Percentiles rank a stretch among this genome's conserved stretches.
Conservation (phyloP, 2,329 filamentous ascomycete species). For the Corinectria fuckeliana region DNA sequence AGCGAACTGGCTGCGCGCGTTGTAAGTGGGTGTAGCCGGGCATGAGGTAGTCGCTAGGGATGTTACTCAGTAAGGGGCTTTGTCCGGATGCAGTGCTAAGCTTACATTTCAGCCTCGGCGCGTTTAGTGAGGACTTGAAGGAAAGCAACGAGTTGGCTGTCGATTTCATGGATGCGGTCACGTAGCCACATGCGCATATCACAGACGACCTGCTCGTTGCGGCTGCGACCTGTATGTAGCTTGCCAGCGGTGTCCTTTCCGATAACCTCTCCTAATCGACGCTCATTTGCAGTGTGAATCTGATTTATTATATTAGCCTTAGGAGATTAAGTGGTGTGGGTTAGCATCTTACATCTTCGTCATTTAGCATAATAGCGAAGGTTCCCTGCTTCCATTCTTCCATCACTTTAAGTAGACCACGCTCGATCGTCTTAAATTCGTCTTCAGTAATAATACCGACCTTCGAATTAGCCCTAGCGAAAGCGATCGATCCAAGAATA, state of each 20-base stretch:
- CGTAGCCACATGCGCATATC: slow-evolving; percentile 73
- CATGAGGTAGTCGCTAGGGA: slow-evolving; percentile 70
- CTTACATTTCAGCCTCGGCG: slow-evolving; percentile 45
- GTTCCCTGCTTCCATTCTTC: slow-evolving; percentile 59
- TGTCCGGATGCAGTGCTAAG: slow-evolving; percentile 20
- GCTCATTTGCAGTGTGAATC: slow-evolving; percentile 62
- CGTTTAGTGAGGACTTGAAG: slow-evolving; percentile 31
- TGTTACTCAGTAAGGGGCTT: slow-evolving; percentile 30
- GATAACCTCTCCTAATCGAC: slow-evolving; percentile 69
- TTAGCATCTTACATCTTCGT: slow-evolving; percentile 49
- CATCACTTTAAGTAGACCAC: slow-evolving; percentile 66
- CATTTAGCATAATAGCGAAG: slow-evolving; percentile 59
- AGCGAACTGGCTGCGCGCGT: slow-evolving; percentile 79
- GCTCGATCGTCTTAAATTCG: slow-evolving; percentile 78
- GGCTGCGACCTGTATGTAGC: slow-evolving; percentile 72
- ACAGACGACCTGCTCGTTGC: slow-evolving; percentile 77
- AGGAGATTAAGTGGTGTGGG: slow-evolving; percentile 42
- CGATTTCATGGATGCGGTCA: slow-evolving; percentile 33
- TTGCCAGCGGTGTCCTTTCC: slow-evolving; percentile 74
- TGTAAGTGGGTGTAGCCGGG: slow-evolving; percentile 90
- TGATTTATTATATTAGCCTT: background rate
- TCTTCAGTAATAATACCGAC: slow-evolving; percentile 73
- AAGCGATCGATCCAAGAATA: slow-evolving; percentile 80
- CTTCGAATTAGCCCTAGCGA: slow-evolving; percentile 79
- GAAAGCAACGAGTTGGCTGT: slow-evolving; percentile 35